phyloP scores from a whole-genome alignment of 305 asterid species.

The Rubia balearica region DNA sequence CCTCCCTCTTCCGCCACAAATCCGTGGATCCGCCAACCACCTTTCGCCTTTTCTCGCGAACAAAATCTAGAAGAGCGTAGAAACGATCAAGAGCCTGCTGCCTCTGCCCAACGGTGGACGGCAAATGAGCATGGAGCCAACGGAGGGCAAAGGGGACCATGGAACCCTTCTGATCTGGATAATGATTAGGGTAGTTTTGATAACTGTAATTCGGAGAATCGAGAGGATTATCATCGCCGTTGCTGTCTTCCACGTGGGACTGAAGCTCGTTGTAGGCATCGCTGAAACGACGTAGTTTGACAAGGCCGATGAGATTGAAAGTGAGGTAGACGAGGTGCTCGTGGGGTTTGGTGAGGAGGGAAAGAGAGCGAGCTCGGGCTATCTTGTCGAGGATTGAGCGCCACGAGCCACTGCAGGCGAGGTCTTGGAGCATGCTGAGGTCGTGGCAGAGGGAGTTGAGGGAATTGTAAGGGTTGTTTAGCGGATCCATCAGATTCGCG shows the following conservation, averaged over 20 bases:
- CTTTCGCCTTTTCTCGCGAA: constrained; percentile 24
- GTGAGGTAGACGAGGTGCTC: constrained; percentile 83
- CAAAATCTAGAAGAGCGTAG: constrained; percentile 53
- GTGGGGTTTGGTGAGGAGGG: constrained; percentile 79
- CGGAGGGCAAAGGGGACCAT: constrained; percentile 92
- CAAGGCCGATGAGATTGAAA: constrained; percentile 67
- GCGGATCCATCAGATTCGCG: constrained; percentile 38
- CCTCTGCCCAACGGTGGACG: constrained; percentile 71
- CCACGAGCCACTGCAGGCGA: constrained; percentile 95
- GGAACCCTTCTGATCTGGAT: constrained; percentile 63
- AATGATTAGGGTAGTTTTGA: constrained; percentile 60
- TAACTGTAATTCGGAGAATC: constrained; percentile 44
- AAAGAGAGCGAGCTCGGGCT: constrained; percentile 73
- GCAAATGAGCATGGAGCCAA: constrained; percentile 80
- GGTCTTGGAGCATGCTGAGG: constrained; percentile 69
- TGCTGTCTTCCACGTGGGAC: constrained; percentile 41
- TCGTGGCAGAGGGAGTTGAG: constrained; percentile 75
- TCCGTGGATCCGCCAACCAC: constrained; percentile 11
- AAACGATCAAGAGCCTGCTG: constrained; percentile 75
- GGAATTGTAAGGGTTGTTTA: constrained; percentile 51
- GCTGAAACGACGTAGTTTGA: constrained; percentile 79
- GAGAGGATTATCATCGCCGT: constrained; percentile 19
- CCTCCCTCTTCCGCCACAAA: constrained; percentile 69
- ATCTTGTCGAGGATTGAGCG: constrained; percentile 80
- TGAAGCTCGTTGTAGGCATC: constrained; percentile 74